phyloP scores from a whole-genome alignment of 2,329 filamentous ascomycete species.

The Xylaria sp. region DNA sequence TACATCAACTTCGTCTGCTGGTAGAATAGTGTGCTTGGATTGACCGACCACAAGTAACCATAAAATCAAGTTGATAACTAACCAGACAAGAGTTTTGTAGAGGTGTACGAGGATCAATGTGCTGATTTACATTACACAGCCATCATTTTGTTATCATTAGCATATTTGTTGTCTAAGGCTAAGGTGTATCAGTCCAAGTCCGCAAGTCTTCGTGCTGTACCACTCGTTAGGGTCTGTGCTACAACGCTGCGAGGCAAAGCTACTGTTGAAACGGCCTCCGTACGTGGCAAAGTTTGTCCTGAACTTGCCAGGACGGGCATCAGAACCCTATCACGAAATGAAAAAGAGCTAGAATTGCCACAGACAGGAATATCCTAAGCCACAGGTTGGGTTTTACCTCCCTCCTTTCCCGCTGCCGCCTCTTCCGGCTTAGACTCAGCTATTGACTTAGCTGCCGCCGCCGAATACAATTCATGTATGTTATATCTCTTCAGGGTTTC shows the following conservation, averaged over 20 bases:
- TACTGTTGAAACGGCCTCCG: neutral
- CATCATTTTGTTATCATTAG: neutral
- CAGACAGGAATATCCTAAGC: neutral
- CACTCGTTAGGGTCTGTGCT: neutral
- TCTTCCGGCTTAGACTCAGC: slow-evolving; percentile 31
- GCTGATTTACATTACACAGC: neutral
- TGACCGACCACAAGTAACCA: neutral
- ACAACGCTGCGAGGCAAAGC: neutral
- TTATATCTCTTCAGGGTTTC: slow-evolving; percentile 82
- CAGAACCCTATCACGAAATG: no score
- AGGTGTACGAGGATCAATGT: neutral
- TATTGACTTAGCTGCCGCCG: slow-evolving; percentile 47
- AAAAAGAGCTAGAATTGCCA: neutral
- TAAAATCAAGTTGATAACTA: neutral
- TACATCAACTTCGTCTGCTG: neutral
- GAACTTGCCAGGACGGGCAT: neutral
- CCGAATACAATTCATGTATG: slow-evolving; percentile 75
- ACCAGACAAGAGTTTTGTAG: neutral
- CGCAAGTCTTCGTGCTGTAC: neutral
- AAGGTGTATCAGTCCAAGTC: neutral
- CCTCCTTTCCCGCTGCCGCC: neutral
- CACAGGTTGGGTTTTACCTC: slow-evolving; percentile 28
- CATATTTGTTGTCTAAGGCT: neutral
- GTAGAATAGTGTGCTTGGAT: neutral
- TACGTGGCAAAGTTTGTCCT: neutral